These are phyloP conservation scores for Podosphaera fusca DNA, from an alignment of 2,329 filamentous ascomycete species.

Conservation along the genomic window DNA sequence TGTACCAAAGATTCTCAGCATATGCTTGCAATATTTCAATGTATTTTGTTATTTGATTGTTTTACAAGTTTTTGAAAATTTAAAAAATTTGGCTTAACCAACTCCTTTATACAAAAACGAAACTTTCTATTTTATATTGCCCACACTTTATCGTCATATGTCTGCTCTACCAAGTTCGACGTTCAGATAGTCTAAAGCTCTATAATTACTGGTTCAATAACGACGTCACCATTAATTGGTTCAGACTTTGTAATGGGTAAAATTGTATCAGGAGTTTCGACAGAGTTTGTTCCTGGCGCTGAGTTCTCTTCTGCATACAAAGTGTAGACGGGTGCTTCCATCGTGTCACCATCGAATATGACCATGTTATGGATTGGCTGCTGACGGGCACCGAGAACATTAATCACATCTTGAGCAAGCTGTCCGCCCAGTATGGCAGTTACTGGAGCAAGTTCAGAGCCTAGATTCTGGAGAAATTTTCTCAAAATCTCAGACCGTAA, in stretches of 20 bases:
- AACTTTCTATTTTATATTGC: neutral
- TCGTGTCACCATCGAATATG: conserved; percentile 67
- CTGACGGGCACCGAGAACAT: conserved; percentile 72
- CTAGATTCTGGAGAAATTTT: conserved; percentile 69
- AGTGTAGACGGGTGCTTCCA: conserved; percentile 58
- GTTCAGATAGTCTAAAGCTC: neutral
- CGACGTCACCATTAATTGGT: neutral
- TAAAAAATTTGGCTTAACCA: too few species aligned
- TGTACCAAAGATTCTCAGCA: too few species aligned
- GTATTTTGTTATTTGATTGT: too few species aligned
- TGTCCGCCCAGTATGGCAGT: conserved; percentile 75
- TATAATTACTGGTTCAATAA: neutral
- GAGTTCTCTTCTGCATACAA: conserved; percentile 43
- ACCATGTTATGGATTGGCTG: conserved; percentile 92
- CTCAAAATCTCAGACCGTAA: conserved; percentile 51
- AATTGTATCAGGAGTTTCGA: neutral
- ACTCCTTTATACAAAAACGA: too few species aligned
- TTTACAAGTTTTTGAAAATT: too few species aligned
- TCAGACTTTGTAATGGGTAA: neutral
- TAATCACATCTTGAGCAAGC: conserved; percentile 90
- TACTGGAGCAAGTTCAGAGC: conserved; percentile 64
- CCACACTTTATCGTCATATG: neutral
- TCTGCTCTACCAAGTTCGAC: neutral
- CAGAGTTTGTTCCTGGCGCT: neutral
- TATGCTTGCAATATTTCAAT: too few species aligned